Evolutionary conservation across 2,329 filamentous ascomycete genomes (phyloP), one percentile per base, ranked within the genome.

Genomic region (Cercospora citrullina): DNA sequence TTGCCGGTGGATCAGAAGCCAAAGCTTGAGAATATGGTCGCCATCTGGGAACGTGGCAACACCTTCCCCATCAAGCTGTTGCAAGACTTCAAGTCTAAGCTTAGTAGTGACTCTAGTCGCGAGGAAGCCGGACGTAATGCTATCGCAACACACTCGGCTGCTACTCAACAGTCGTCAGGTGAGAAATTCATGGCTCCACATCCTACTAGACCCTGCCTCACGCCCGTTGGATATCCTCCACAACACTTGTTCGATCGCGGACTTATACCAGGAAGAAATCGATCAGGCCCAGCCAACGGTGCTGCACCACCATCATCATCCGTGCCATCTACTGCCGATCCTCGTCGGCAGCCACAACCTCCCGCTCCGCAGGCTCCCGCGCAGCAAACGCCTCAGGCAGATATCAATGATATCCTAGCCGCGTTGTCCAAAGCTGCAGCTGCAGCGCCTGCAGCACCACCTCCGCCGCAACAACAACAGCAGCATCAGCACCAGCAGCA

Each of bases 1-100:
- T 91, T 93, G 75, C 95, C 95, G 66, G 88, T 91, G 80, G 92
- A 96, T 83, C 95, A 99, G 88, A 98, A 97, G 92, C 93, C 96
- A 79, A 98, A 97, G 84, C 94, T 98, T 81, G 90, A 86, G 79
- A 98, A 98, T 80, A 87, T 99, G 75, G 85, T 98, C 82, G 94
- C 97, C 79, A 99, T 99, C 74, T 99, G 95, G 95, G 94, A 97
- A 79, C 95, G 95, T 77, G 93, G 92, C 72, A 90, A 91, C 78
- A 98, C 94, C 23, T 98, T 99, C 80, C 93, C 95, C 28, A 79
- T 86, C 51, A 81, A 89, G 64, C 90, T 97, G 88, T 87, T 99
- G 75, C 79, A 82, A n/a, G 88, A 87, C 42, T 96, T 96, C 85
- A 94, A 93, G 81, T 86, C 92, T 77, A 94, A 74, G 72, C 70